A percentile compares a stretch with the other conserved stretches of the same genome.
These are phyloP conservation scores for Aspergillus sojae DNA, from an alignment of 2,329 filamentous ascomycete genomes.

Conservation along the genomic window DNA sequence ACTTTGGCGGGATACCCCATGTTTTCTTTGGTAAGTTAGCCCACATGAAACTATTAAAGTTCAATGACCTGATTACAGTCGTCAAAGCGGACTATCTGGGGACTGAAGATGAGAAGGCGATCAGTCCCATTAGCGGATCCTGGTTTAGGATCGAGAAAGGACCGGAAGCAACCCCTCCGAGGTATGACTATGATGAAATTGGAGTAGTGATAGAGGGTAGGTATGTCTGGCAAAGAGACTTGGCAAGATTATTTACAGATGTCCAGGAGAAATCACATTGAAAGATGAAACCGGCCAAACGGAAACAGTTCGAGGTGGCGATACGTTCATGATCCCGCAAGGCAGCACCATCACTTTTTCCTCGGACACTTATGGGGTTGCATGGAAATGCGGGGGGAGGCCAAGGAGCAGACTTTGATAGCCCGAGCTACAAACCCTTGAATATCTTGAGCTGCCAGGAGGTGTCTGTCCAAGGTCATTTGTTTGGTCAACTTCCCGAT, in stretches of 20 bases:
- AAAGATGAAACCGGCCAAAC: constrained; percentile 13
- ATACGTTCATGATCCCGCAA: constrained; percentile 16
- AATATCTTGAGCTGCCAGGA: too few species aligned
- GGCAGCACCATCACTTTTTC: constrained; percentile 21
- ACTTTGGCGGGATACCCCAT: background rate
- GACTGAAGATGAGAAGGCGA: background rate
- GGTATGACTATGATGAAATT: constrained; percentile 22
- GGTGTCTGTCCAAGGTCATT: too few species aligned
- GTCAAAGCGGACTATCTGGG: constrained; percentile 9
- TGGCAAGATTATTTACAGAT: background rate
- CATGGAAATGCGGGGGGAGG: constrained; percentile 14
- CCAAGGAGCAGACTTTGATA: background rate
- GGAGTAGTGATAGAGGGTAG: constrained; percentile 21
- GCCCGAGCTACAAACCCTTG: too few species aligned
- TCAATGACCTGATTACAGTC: background rate
- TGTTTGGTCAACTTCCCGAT: too few species aligned
- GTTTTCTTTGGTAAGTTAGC: constrained; percentile 8
- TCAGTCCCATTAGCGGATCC: constrained; percentile 15
- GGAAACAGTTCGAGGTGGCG: constrained; percentile 7
- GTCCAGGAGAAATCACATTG: constrained; percentile 8
- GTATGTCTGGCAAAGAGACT: too few species aligned
- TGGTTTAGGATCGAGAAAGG: constrained; percentile 23
- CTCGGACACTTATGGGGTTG: constrained; percentile 12
- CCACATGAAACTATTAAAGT: background rate
- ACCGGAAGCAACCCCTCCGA: constrained; percentile 17